Conservation (phyloP, 192 early-diverging fungal species). For the Umbelopsis vinacea region DNA sequence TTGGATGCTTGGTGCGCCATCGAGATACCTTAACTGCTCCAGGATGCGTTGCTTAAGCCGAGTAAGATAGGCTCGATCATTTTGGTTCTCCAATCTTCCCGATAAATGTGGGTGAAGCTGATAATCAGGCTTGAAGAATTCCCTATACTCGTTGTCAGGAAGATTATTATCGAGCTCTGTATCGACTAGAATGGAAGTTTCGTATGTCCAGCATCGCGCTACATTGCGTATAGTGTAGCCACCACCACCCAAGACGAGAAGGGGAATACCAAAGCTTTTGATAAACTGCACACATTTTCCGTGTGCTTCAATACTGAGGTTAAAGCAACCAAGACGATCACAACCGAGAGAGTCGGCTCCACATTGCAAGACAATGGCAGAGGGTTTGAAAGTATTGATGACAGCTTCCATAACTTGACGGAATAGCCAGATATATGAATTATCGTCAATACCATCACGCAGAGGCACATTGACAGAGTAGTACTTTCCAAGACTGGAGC, state of each 20-base stretch:
- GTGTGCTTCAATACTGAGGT: constrained; percentile 68
- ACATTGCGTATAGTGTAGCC: constrained; percentile 94
- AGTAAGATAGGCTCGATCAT: constrained; percentile 78
- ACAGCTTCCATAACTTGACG: constrained; percentile 71
- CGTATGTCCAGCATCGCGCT: constrained; percentile 92
- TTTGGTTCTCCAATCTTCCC: constrained; percentile 86
- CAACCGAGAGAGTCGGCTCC: constrained; percentile 69
- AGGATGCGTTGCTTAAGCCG: constrained; percentile 62
- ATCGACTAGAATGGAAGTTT: constrained; percentile 85
- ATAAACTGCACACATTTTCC: constrained; percentile 80
- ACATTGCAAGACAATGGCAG: constrained; percentile 91
- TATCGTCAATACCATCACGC: constrained; percentile 86
- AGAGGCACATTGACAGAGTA: constrained; percentile 93
- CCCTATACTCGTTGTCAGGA: constrained; percentile 73
- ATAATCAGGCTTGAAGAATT: constrained; percentile 91
- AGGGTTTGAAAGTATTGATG: constrained; percentile 76
- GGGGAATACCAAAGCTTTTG: constrained; percentile 77
- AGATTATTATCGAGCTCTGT: constrained; percentile 75
- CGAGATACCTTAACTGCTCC: constrained; percentile 86
- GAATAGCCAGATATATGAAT: constrained; percentile 81
- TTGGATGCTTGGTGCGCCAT: constrained; percentile 93
- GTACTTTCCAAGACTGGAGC: constrained; percentile 75
- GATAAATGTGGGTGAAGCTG: constrained; percentile 86
- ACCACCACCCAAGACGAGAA: constrained; percentile 85
- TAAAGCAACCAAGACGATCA: constrained; percentile 59